Evolutionary conservation across 2,329 filamentous ascomycete species (phyloP), one percentile per base, ranked within the genome.

Genomic region (Alternaria arbusti): DNA sequence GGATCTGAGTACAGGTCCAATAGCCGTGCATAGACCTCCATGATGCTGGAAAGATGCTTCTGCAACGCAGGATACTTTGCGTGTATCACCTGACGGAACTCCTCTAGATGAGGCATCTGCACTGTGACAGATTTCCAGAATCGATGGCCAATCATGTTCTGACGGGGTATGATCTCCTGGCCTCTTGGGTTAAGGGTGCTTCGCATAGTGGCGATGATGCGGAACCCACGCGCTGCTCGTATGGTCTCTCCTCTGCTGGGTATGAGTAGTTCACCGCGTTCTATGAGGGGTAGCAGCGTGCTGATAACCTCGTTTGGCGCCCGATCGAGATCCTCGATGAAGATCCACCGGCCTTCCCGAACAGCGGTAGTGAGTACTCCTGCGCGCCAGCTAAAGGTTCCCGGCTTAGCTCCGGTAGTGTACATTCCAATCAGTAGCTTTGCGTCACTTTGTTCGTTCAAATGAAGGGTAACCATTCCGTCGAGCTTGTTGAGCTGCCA

Each of bases 401-500:
- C 94, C 1, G 94, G 94, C 64, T 90, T 91, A 15, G 91, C 88
- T 61, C 94, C 94, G 22, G 94, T 96, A 1, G 95, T 92, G 80
- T 99, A 98, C 77, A 98, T 89, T 4, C 96, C 96, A 66, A 99
- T 89, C 44, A 99, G 88, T 83, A 97, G 92, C 80, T 99, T 99
- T 0, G 95, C 94, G 80, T 99, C 96, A 3, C 94, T 98, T 80
- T 99, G 96, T 80, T 98, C 96, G 77, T 99, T 99, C 32, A 99
- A 84, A 80, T 99, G 95, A 28, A 99, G 85, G 4, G 95, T 98
- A 56, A 99, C 91, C 89, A 99, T 94, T 63, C 88, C 88, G 6
- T 90, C 87, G 22, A 92, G 88, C 80, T 93, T 93, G 65, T 91
- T 92, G 59, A 98, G 87, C 70, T 91, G 88, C 72, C 88, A 88